Percentiles rank a stretch among this genome's conserved stretches.
These are phyloP conservation scores for Nidularia sp. DNA, from an alignment of 768 basidiomycete species.

Conservation along the genomic window DNA sequence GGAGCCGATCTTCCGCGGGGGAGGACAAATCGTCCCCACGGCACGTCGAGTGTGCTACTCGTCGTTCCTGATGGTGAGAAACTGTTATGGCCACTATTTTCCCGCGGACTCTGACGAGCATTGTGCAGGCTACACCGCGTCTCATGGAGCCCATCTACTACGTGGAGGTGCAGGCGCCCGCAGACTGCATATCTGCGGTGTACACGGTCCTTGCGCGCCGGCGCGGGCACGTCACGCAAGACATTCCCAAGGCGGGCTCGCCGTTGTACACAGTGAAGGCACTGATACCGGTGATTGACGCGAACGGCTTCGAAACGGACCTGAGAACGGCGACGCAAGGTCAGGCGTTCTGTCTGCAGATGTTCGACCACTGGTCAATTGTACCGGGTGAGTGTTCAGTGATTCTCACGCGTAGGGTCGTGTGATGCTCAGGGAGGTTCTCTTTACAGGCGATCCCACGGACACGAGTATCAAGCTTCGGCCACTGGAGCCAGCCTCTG, in stretches of 20 bases:
- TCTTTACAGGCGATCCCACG: conserved; percentile 81
- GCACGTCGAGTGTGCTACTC: conserved; percentile 99
- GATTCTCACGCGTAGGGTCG: conserved; percentile 16
- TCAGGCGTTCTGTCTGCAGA: conserved; percentile 97
- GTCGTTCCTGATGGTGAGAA: conserved; percentile 91
- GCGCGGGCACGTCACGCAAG: conserved; percentile 98
- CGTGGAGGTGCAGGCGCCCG: conserved; percentile 98
- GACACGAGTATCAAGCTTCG: conserved; percentile 96
- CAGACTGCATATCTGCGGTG: conserved; percentile 97
- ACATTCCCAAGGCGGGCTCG: conserved; percentile 96
- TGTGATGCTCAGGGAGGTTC: conserved; percentile 10
- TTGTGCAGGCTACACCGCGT: conserved; percentile 79
- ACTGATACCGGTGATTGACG: conserved; percentile 95
- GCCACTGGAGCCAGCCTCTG: conserved; percentile 95
- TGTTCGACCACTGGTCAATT: conserved; percentile 98
- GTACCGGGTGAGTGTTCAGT: conserved; percentile 72
- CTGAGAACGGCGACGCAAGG: conserved; percentile 96
- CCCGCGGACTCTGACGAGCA: conserved; percentile 5
- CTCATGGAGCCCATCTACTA: conserved; percentile 98
- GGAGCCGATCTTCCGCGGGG: conserved; percentile 97
- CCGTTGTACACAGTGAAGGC: conserved; percentile 98
- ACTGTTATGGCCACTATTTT: conserved; percentile 3
- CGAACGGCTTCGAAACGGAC: conserved; percentile 98
- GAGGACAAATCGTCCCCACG: conserved; percentile 98
- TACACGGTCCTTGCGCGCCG: conserved; percentile 98